A percentile compares a stretch with the other conserved stretches of the same genome.
Evolutionary conservation across 31 red algal species (phyloP).

Genomic region (Odonthalia washingtoniensis): DNA sequence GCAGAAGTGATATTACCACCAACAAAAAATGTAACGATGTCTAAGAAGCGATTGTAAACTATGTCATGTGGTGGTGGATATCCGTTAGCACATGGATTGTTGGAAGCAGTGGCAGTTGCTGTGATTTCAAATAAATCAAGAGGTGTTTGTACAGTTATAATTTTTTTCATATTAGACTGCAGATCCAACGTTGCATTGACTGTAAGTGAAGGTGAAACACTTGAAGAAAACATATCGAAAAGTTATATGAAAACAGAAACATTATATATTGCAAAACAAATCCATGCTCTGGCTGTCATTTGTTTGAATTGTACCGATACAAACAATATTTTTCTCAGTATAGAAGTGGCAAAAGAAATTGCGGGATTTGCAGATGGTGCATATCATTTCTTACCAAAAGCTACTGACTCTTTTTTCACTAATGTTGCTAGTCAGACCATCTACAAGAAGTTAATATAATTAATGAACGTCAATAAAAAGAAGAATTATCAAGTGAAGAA

Average conservation of each 20-base stretch:
- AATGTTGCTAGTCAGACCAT: slow-evolving; percentile 84
- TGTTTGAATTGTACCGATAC: slow-evolving; percentile 87
- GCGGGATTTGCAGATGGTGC: slow-evolving; percentile 76
- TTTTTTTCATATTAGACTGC: slow-evolving; percentile 91
- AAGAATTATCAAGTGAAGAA: slow-evolving; percentile 42
- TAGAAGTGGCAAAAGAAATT: slow-evolving; percentile 90
- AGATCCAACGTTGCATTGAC: slow-evolving; percentile 93
- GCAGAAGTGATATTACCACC: slow-evolving; percentile 94
- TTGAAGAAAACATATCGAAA: slow-evolving; percentile 86
- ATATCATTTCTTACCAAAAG: slow-evolving; percentile 94
- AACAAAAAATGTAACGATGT: slow-evolving; percentile 91
- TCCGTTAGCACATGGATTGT: too few species aligned
- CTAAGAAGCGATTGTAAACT: slow-evolving; percentile 88
- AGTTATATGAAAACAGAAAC: slow-evolving; percentile 92
- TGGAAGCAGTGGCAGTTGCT: slow-evolving; percentile 68
- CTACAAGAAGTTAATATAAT: slow-evolving; percentile 64
- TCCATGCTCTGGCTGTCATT: slow-evolving; percentile 72
- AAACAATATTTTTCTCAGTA: slow-evolving; percentile 96
- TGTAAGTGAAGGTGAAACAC: slow-evolving; percentile 76
- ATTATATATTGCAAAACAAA: slow-evolving; percentile 77
- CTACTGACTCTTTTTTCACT: slow-evolving; percentile 85
- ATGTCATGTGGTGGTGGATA: slow-evolving; percentile 95
- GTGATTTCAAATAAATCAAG: slow-evolving; percentile 83
- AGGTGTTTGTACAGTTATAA: slow-evolving; percentile 83
- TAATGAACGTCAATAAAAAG: slow-evolving; percentile 40